Evolutionary conservation across 768 basidiomycete genomes (phyloP), one percentile per base, ranked within the genome.

Genomic region (Collybia mongolica): DNA sequence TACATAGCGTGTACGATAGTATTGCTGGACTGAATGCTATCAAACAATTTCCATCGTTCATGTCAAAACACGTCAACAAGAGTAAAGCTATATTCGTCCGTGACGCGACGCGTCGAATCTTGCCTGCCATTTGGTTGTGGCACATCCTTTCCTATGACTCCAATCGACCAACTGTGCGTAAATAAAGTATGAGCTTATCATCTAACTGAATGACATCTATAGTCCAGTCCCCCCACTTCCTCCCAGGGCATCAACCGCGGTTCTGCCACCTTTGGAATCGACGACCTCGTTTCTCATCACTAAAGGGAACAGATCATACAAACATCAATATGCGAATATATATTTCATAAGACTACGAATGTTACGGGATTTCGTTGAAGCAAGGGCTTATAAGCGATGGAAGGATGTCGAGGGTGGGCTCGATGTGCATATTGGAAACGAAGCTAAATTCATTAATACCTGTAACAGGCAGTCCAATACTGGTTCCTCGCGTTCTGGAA

Each of bases 401-500:
- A 64, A 61, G 32, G 59, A 60, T 29, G 53, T 76, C 39, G 57
- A 65, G 28, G 76, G 79, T 75, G 43, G n/a, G 65, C 58, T 24
- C n/a, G 14, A 2, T 26, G 19, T n/a, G 49, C 19, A 29, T 17
- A n/a, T 46, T 42, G 17, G n/a, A 2, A 39, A n/a, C 8, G 2
- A n/a, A 40, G 20, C 42, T 49, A 11, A 39, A 23, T 39, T 47
- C 20, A 6, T 22, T 45, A 28, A 46, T 37, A 38, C 24, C n/a
- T 39, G 24, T 24, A 15, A 22, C 59, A 91, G 90, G 84, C 7
- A 73, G 78, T 9, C 92, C 93, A 0, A 61, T 76, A 9, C 76
- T 85, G 24, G 80, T 95, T n/a, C 77, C 84, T 5, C 79, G 91
- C 24, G 89, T 96, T 2, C 82, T 97, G 3, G 96, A 98, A 51